Conservation (phyloP, 805 yeast species). For the Saccharomycopsis lassenensis region DNA sequence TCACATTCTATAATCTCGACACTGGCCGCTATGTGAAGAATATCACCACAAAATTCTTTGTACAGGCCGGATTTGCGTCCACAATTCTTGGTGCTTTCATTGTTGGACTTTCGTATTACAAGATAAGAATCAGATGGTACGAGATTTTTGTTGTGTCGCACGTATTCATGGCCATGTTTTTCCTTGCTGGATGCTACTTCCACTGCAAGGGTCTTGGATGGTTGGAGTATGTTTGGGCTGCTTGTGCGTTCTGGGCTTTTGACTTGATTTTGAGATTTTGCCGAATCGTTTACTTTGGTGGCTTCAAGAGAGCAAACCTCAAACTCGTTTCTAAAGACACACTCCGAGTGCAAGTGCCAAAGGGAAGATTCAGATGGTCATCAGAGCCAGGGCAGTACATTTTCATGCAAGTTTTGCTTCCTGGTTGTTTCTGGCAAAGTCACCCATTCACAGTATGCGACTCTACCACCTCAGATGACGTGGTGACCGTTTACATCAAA, state of each 20-base stretch:
- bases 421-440: constrained; percentile 50
- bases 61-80: constrained; percentile 36
- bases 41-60: constrained; percentile 27
- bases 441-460: constrained; percentile 50
- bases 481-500: constrained; percentile 33
- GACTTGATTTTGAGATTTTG: no score
- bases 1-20: background rate
- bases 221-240: constrained; percentile 1
- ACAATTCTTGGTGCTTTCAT: constrained; percentile 23
- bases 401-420: constrained; percentile 44
- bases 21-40: constrained; percentile 19
- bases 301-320: constrained; percentile 20
- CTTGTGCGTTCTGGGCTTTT: constrained; percentile 1
- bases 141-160: constrained; percentile 7
- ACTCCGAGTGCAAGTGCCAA: no score
- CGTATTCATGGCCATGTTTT: constrained; percentile 1
- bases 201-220: constrained; percentile 5
- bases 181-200: background rate
- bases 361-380: no score
- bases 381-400: constrained; percentile 47
- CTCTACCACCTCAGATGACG: constrained; percentile 27
- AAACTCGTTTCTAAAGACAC: constrained; percentile 30
- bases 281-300: no score
- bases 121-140: constrained; percentile 4
- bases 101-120: background rate